Percentiles rank a stretch among this genome's conserved stretches.
Conservation (phyloP, 1,284 basidiomycete species). For the Ceratobasidium papillatum region DNA sequence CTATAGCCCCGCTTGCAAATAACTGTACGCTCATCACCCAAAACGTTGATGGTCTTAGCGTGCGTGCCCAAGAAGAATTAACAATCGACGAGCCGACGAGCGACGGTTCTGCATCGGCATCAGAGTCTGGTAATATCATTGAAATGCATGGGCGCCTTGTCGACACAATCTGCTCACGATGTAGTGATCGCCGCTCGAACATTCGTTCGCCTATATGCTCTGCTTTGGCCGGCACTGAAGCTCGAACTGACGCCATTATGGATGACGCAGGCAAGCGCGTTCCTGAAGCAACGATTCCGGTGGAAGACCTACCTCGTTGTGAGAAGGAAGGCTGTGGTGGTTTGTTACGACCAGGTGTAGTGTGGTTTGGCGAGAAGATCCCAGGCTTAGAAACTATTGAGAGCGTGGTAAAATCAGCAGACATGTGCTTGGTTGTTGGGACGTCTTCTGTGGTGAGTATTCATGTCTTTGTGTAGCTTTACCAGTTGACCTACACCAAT, state of each 20-base stretch:
- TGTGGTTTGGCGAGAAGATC: conserved; percentile 71
- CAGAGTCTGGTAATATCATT: conserved; percentile 52
- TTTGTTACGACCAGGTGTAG: conserved; percentile 67
- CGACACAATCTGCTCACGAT: conserved; percentile 63
- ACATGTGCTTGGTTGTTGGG: conserved; percentile 69
- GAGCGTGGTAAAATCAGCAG: conserved; percentile 58
- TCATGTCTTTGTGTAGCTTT: not conserved
- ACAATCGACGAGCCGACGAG: not conserved
- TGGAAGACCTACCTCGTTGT: conserved; percentile 62
- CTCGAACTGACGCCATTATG: conserved; percentile 39
- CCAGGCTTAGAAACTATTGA: conserved; percentile 58
- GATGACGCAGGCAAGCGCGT: conserved; percentile 44
- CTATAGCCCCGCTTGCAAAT: conserved; percentile 55
- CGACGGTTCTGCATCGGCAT: conserved; percentile 39
- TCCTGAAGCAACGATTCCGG: conserved; percentile 55
- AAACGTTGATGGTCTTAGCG: conserved; percentile 70
- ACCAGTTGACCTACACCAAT: not conserved
- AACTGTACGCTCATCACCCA: conserved; percentile 62
- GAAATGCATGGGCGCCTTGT: conserved; percentile 75
- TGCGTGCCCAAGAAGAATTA: conserved; percentile 48
- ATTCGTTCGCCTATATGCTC: conserved; percentile 61
- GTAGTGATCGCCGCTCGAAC: conserved; percentile 57
- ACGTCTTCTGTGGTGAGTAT: conserved; percentile 64
- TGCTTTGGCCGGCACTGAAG: conserved; percentile 62
- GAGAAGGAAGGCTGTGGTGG: conserved; percentile 55